Conservation (phyloP, 2,329 filamentous ascomycete genomes). For the Cercospora citrullina region DNA sequence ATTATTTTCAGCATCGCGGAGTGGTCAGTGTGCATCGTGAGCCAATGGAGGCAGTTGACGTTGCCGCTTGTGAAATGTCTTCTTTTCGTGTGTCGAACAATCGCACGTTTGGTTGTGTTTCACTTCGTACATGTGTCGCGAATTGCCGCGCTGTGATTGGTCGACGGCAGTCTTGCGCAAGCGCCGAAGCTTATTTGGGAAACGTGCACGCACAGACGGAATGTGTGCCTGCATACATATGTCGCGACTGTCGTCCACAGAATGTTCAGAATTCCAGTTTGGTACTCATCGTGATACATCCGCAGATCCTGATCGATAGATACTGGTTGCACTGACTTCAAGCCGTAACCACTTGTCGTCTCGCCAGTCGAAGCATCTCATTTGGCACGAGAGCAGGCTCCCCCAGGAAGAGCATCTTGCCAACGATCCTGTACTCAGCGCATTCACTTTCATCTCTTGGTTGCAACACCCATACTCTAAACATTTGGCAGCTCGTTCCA, state of each 20-base stretch:
- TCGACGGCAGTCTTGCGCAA: background rate
- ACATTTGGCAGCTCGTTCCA: background rate
- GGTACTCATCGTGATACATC: background rate
- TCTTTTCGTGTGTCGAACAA: slow-evolving; percentile 23
- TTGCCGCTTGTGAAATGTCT: slow-evolving; percentile 24
- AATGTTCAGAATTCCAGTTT: background rate
- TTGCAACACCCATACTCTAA: background rate
- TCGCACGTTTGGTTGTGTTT: slow-evolving; percentile 11
- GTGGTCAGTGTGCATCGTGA: slow-evolving; percentile 7
- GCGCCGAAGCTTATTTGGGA: slow-evolving; percentile 1
- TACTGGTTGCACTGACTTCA: background rate
- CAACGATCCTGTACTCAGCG: background rate
- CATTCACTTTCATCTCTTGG: background rate
- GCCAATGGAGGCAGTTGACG: slow-evolving; percentile 22
- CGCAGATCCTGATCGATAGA: background rate
- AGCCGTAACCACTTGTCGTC: background rate
- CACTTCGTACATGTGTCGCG: background rate
- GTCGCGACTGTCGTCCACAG: background rate
- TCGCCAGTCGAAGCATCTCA: background rate
- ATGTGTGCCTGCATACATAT: slow-evolving; percentile 1
- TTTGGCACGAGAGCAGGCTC: background rate
- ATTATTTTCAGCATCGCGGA: background rate
- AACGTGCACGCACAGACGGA: slow-evolving; percentile 8
- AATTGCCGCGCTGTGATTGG: slow-evolving; percentile 1
- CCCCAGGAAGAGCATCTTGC: slow-evolving; percentile 5